Evolutionary conservation across 768 basidiomycete species (phyloP).

Genomic region (Auricularia sp.): DNA sequence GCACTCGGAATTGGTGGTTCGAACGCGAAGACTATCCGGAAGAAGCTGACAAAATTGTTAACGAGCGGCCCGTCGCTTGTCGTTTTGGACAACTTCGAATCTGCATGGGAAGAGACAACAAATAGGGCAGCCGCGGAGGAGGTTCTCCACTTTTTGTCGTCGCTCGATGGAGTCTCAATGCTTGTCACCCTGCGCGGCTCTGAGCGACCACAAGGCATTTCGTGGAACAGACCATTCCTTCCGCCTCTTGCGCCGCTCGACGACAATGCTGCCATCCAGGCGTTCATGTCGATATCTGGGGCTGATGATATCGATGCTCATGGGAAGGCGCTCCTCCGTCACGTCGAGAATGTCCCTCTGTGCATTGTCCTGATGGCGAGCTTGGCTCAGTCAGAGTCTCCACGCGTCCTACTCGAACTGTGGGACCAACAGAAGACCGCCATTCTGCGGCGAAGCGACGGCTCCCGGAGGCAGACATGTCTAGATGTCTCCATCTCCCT

Average conservation of each 20-base stretch:
- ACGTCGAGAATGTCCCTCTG: not conserved
- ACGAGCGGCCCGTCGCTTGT: constrained; percentile 11
- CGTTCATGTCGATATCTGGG: not conserved
- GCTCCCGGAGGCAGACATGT: not conserved
- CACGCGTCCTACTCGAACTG: not conserved
- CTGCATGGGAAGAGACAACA: not conserved
- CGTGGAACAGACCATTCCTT: not conserved
- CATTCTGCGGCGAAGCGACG: not conserved
- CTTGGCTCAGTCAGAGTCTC: not conserved
- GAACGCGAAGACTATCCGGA: not conserved
- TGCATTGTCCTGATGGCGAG: not conserved
- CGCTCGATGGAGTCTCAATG: not conserved
- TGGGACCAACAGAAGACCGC: not conserved
- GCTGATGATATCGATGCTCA: not conserved
- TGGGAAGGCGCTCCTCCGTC: not conserved
- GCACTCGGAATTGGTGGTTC: not conserved
- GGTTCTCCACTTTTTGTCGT: not conserved
- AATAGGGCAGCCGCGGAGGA: not conserved
- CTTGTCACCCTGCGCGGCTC: not conserved
- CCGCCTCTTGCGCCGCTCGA: not conserved
- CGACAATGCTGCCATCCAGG: not conserved
- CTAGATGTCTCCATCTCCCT: not conserved
- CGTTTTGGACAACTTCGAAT: not conserved
- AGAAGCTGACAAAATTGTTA: not conserved
- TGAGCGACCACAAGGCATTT: not conserved